Percentiles rank a stretch among this genome's conserved stretches.
Evolutionary conservation across 352 stramenopile genomes (phyloP).

Genomic region (Globisporangium barbulae): DNA sequence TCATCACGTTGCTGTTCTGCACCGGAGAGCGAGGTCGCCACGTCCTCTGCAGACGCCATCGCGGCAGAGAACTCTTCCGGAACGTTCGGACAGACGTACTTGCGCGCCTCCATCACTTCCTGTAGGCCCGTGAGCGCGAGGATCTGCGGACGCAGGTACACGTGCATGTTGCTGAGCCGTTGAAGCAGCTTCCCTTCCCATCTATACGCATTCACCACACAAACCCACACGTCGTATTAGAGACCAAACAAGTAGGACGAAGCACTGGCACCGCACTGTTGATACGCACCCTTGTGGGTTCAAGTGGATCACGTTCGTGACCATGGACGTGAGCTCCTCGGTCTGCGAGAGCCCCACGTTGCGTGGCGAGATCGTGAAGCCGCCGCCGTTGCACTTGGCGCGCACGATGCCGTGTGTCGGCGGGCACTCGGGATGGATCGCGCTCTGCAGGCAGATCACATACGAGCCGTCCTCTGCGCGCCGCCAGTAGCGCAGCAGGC

Average conservation of each 20-base stretch:
- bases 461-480: slow-evolving; percentile 68
- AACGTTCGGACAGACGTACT: slow-evolving; percentile 72
- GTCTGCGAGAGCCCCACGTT: slow-evolving; percentile 13
- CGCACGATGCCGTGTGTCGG: slow-evolving; percentile 57
- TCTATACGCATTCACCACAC: background rate
- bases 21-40: background rate
- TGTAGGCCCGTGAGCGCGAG: slow-evolving; percentile 52
- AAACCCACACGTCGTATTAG: background rate
- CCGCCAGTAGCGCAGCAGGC: slow-evolving; percentile 71
- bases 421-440: slow-evolving; percentile 69
- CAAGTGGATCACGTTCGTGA: slow-evolving; percentile 70
- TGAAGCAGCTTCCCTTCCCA: slow-evolving; percentile 67
- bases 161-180: slow-evolving; percentile 48
- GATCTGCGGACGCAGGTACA: slow-evolving; percentile 60
- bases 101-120: slow-evolving; percentile 72
- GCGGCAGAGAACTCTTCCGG: slow-evolving; percentile 53
- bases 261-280: background rate
- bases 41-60: slow-evolving; percentile 27
- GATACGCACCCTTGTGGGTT: slow-evolving; percentile 41
- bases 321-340: slow-evolving; percentile 60
- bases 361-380: slow-evolving; percentile 60
- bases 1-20: background rate
- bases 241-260: background rate
- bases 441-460: slow-evolving; percentile 75
- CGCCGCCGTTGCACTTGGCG: slow-evolving; percentile 56